These are phyloP conservation scores for Aspergillus pseudotamarii DNA, from an alignment of 2,329 filamentous ascomycete genomes.

Conservation along the genomic window DNA sequence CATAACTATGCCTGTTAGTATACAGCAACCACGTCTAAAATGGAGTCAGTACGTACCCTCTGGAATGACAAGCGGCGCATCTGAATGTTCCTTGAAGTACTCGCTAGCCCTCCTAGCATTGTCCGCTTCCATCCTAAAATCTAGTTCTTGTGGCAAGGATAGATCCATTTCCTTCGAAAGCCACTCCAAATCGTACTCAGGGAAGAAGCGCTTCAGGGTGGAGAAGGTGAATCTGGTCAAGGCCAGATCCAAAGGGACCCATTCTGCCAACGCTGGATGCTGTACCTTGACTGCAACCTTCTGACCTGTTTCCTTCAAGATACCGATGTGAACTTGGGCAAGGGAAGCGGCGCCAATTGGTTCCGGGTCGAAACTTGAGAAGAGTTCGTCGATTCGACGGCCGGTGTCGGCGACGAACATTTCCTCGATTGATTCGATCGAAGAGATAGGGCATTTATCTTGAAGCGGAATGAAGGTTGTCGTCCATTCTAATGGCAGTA, in stretches of 20 bases:
- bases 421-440: conserved; percentile 78
- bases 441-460: conserved; percentile 92
- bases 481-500: conserved; percentile 89
- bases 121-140: conserved; percentile 81
- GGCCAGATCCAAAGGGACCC: conserved; percentile 83
- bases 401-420: conserved; percentile 89
- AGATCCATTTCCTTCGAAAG: conserved; percentile 89
- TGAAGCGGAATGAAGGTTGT: conserved; percentile 94
- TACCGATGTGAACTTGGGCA: conserved; percentile 90
- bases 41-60: conserved; percentile 47
- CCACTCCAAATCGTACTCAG: conserved; percentile 97
- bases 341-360: conserved; percentile 93
- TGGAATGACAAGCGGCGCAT: conserved; percentile 84
- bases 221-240: conserved; percentile 88
- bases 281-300: conserved; percentile 96
- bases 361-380: conserved; percentile 76
- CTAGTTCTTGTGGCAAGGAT: conserved; percentile 86
- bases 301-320: conserved; percentile 76
- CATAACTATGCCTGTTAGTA: conserved; percentile 59
- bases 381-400: conserved; percentile 75
- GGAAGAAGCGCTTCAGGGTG: conserved; percentile 89
- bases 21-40: background rate
- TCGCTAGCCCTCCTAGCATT: conserved; percentile 80
- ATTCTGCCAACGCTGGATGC: conserved; percentile 85
- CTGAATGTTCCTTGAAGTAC: conserved; percentile 75